Evolutionary conservation across 176 grass and related monocot genomes (phyloP).

Genomic region (Microstegium vimineum): DNA sequence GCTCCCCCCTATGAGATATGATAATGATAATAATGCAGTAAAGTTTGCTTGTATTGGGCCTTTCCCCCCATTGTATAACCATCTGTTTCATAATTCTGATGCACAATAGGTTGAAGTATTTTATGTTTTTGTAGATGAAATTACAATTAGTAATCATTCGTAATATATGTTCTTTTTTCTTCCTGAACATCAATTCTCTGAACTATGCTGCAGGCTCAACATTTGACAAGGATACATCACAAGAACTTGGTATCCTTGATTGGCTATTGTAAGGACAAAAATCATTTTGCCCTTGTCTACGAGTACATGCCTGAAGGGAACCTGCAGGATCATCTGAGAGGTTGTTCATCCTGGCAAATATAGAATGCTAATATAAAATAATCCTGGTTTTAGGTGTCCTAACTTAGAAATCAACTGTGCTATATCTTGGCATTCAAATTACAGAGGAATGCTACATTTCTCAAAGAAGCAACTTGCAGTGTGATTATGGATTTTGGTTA

Average conservation of each 20-base stretch:
- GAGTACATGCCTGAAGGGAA: conserved; percentile 48
- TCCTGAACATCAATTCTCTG: not conserved
- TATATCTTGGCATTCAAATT: conserved; percentile 1
- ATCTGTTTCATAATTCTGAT: not conserved
- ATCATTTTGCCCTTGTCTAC: conserved; percentile 39
- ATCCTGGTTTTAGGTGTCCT: not conserved
- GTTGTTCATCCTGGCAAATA: conserved; percentile 22
- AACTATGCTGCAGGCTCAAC: conserved; percentile 40
- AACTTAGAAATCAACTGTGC: not conserved
- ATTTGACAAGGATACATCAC: conserved; percentile 61
- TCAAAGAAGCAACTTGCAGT: not conserved
- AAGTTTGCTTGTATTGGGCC: not conserved
- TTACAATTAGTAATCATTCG: not conserved
- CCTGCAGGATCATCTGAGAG: conserved; percentile 40
- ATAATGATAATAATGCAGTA: not conserved
- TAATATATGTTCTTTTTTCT: not conserved
- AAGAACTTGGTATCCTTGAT: conserved; percentile 65
- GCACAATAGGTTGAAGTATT: not conserved
- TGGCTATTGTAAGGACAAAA: conserved; percentile 60
- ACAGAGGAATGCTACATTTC: not conserved
- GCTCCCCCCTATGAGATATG: not conserved
- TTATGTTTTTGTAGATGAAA: not conserved
- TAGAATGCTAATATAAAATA: not conserved
- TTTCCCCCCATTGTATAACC: not conserved
- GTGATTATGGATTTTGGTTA: not conserved